Evolutionary conservation across 2,329 filamentous ascomycete species (phyloP).

Genomic region (Aspergillus eucalypticola): DNA sequence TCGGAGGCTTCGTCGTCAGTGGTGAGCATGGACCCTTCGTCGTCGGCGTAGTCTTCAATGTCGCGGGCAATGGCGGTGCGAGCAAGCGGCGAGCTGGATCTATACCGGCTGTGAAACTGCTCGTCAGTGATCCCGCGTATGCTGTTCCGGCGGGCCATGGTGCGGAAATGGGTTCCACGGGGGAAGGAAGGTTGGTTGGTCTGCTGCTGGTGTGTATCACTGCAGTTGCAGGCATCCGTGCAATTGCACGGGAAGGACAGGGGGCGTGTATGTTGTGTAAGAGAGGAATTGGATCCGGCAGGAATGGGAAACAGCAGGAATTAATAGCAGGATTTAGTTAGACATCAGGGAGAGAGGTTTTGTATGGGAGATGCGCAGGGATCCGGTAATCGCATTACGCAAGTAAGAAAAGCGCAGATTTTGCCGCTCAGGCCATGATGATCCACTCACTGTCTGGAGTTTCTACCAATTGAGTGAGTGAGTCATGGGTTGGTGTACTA

Average conservation of each 20-base stretch:
- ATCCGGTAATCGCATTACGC: not conserved
- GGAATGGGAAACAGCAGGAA: not conserved
- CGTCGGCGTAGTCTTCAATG: slow-evolving; percentile 64
- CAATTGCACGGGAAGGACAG: not conserved
- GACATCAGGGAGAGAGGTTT: not conserved
- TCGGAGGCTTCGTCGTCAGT: slow-evolving; percentile 43
- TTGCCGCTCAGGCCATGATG: not conserved
- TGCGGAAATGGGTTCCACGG: not conserved
- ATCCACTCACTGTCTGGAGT: not conserved
- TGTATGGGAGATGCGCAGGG: not conserved
- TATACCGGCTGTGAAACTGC: slow-evolving; percentile 45
- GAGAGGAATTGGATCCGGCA: not conserved
- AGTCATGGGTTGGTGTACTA: not conserved
- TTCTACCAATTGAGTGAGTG: not conserved
- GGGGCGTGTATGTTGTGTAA: not conserved
- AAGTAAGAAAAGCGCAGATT: not conserved
- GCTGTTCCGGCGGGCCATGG: slow-evolving; percentile 31
- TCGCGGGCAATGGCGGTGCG: slow-evolving; percentile 67
- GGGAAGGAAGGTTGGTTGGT: not conserved
- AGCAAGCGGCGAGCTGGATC: slow-evolving; percentile 64
- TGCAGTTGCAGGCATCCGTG: not conserved
- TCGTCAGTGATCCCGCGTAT: slow-evolving; percentile 30
- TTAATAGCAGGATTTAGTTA: not conserved
- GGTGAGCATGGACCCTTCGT: slow-evolving; percentile 45
- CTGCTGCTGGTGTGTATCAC: not conserved